These are phyloP conservation scores for Boechera divaricarpa DNA, from an alignment of 345 rosid genomes.

Conservation along the genomic window DNA sequence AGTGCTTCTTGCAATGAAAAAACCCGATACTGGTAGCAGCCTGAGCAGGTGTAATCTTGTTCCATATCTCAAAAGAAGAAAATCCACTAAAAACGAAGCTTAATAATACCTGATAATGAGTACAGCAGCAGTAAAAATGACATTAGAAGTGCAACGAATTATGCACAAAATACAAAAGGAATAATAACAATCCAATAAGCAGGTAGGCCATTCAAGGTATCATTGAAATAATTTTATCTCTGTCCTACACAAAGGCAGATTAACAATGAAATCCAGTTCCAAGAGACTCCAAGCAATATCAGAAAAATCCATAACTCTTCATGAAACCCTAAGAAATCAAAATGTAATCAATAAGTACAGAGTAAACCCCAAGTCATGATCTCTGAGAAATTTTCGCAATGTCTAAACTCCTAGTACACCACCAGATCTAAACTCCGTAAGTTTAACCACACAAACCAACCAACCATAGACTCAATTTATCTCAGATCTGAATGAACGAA, in stretches of 20 bases:
- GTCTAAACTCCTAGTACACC: background rate
- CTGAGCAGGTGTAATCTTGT: constrained; percentile 62
- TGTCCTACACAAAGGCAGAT: background rate
- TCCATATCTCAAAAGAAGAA: constrained; percentile 69
- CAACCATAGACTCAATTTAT: constrained; percentile 7
- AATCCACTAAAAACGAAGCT: constrained; percentile 57
- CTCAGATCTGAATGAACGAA: constrained; percentile 15
- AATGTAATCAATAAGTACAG: background rate
- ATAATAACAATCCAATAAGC: background rate
- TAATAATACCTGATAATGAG: constrained; percentile 54
- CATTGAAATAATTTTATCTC: background rate
- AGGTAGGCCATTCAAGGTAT: background rate
- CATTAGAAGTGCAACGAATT: background rate
- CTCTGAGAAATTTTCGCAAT: background rate
- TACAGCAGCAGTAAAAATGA: constrained; percentile 18
- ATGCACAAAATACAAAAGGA: background rate
- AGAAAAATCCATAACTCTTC: background rate
- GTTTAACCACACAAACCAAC: background rate
- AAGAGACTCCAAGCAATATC: constrained; percentile 9
- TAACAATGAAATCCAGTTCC: background rate
- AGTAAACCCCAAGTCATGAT: background rate
- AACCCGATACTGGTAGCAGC: constrained; percentile 61
- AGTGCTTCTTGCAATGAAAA: constrained; percentile 85
- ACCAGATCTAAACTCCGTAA: background rate
- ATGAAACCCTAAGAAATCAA: constrained; percentile 5